phyloP scores from a whole-genome alignment of 1,284 basidiomycete genomes.

The Agaricales sp. region DNA sequence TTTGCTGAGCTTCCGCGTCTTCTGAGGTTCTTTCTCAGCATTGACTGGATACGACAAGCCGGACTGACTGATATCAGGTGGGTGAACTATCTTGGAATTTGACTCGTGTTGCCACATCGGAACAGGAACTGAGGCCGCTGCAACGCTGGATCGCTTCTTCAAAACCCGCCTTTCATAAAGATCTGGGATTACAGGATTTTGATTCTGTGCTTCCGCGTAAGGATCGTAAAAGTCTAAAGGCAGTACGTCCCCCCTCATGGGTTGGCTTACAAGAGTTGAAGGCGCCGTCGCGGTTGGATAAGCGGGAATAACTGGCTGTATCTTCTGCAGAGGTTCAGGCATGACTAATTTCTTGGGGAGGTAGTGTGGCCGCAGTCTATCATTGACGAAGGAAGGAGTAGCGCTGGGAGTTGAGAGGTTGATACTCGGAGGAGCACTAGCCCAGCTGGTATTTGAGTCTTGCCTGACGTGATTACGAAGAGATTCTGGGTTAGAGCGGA shows the following conservation, averaged over 20 bases:
- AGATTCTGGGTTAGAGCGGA: too few species aligned
- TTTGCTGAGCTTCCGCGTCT: background rate
- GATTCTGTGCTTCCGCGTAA: too few species aligned
- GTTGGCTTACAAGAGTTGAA: too few species aligned
- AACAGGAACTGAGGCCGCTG: background rate
- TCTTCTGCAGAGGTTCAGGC: slow-evolving; percentile 14
- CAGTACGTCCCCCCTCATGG: too few species aligned
- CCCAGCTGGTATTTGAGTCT: background rate
- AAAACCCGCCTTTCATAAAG: background rate
- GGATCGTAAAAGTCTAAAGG: too few species aligned
- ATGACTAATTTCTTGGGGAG: slow-evolving; percentile 14
- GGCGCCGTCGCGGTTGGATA: too few species aligned
- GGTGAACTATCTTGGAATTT: background rate
- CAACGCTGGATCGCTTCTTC: background rate
- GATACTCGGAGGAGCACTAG: background rate
- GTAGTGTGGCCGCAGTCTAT: slow-evolving; percentile 10
- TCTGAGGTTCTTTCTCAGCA: background rate
- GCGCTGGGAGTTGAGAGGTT: background rate
- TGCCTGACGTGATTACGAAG: too few species aligned
- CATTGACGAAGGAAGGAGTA: slow-evolving; percentile 3
- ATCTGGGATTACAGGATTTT: background rate
- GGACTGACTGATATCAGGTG: background rate
- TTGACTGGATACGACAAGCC: background rate
- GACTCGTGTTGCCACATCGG: background rate
- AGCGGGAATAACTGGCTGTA: slow-evolving; percentile 5